Evolutionary conservation across 2,329 filamentous ascomycete genomes (phyloP).

Genomic region (Ceratocystis lukuohia): DNA sequence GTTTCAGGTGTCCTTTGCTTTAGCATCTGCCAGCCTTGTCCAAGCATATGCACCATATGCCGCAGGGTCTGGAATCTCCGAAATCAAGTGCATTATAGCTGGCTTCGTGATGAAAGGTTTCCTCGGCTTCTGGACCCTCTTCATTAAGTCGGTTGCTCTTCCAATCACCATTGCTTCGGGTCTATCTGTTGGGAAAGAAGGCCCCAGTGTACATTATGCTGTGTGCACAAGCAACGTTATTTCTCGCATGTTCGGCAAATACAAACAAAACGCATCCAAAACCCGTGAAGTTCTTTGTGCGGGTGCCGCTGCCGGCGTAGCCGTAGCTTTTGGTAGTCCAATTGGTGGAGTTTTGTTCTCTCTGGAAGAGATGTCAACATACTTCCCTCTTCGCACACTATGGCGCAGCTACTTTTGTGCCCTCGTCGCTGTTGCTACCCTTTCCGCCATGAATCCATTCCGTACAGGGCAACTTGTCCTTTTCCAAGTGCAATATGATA

Average conservation of each 20-base stretch:
- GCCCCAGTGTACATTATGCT: constrained; percentile 96
- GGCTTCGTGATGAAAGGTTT: constrained; percentile 99
- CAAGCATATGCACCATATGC: constrained; percentile 90
- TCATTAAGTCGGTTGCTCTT: constrained; percentile 87
- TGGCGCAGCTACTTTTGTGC: constrained; percentile 99
- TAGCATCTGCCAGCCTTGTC: constrained; percentile 69
- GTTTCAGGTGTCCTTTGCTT: constrained; percentile 58
- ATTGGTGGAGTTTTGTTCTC: constrained; percentile 96
- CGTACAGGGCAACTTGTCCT: constrained; percentile 94
- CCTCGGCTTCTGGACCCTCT: constrained; percentile 73
- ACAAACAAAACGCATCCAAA: constrained; percentile 80
- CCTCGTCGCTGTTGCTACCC: constrained; percentile 79
- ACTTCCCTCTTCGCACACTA: constrained; percentile 93
- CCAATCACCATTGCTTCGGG: constrained; percentile 89
- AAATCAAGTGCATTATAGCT: constrained; percentile 98
- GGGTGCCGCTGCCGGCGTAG: constrained; percentile 86
- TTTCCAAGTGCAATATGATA: constrained; percentile 95
- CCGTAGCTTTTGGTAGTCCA: constrained; percentile 91
- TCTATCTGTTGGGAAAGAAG: constrained; percentile 90
- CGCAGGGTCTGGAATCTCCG: constrained; percentile 89
- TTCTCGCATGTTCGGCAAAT: constrained; percentile 83
- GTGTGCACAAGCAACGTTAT: constrained; percentile 97
- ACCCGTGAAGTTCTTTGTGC: constrained; percentile 90
- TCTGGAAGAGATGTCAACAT: constrained; percentile 91
- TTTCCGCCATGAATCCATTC: constrained; percentile 95